phyloP scores from a whole-genome alignment of 2,329 filamentous ascomycete species.

The Fusarium napiforme region DNA sequence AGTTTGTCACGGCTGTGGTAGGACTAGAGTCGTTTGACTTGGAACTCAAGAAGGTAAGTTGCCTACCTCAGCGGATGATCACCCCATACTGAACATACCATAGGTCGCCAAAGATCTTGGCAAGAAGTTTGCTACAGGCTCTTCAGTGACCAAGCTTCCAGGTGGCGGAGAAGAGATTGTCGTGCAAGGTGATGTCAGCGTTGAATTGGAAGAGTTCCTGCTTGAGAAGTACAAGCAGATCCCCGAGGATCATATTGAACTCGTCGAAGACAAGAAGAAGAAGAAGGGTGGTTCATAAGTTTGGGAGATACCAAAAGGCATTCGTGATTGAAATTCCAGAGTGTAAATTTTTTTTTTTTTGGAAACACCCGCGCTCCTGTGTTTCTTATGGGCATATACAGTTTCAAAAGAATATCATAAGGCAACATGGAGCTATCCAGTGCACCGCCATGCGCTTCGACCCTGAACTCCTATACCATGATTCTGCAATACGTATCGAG shows the following conservation, averaged over 20 bases:
- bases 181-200: slow-evolving; percentile 95
- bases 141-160: slow-evolving; percentile 88
- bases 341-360: background rate
- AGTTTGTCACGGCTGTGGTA: slow-evolving; percentile 92
- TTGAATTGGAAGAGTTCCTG: slow-evolving; percentile 93
- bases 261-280: slow-evolving; percentile 97
- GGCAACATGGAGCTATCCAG: slow-evolving; percentile 21
- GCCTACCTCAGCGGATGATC: background rate
- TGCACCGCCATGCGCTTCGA: slow-evolving; percentile 19
- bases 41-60: slow-evolving; percentile 83
- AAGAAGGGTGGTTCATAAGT: slow-evolving; percentile 53
- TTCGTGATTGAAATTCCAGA: slow-evolving; percentile 33
- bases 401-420: slow-evolving; percentile 22
- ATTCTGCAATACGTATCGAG: slow-evolving; percentile 9
- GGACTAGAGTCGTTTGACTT: slow-evolving; percentile 91
- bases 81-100: slow-evolving; percentile 20
- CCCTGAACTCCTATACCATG: slow-evolving; percentile 36
- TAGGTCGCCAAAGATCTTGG: slow-evolving; percentile 91
- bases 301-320: slow-evolving; percentile 24
- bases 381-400: slow-evolving; percentile 26
- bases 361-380: slow-evolving; percentile 33
- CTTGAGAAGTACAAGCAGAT: slow-evolving; percentile 89
- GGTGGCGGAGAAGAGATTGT: slow-evolving; percentile 95
- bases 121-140: slow-evolving; percentile 97
- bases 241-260: slow-evolving; percentile 93